A percentile compares a stretch with the other conserved stretches of the same genome.
These are phyloP conservation scores for Mortierella claussenii DNA, from an alignment of 192 early-diverging fungal species.

Conservation along the genomic window DNA sequence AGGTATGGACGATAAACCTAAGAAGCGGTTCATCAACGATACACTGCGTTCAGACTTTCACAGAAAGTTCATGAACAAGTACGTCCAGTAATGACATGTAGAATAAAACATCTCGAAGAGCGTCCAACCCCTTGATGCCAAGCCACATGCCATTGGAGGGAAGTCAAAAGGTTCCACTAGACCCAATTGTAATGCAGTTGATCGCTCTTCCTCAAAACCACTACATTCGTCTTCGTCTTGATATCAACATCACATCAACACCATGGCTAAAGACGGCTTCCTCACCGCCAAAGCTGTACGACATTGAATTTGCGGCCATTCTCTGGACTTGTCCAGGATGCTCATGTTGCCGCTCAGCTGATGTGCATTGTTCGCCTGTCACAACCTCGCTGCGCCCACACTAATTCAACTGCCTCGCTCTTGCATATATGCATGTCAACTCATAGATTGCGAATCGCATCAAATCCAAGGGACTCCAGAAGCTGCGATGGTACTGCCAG, in stretches of 20 bases:
- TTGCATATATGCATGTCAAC: no score
- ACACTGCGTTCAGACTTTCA: conserved; percentile 97
- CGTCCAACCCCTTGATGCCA: no score
- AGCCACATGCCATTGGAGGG: no score
- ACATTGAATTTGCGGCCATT: no score
- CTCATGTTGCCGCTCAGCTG: no score
- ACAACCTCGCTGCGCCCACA: no score
- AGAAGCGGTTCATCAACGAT: conserved; percentile 98
- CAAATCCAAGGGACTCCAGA: conserved; percentile 90
- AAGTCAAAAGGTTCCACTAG: no score
- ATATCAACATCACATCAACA: conserved; percentile 1
- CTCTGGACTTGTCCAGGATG: no score
- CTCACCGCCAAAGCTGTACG: conserved; percentile 81
- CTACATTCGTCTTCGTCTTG: background rate
- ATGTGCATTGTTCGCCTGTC: no score
- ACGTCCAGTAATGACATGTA: conserved; percentile 69
- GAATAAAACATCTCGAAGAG: background rate
- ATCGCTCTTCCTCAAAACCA: no score
- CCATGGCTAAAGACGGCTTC: conserved; percentile 75
- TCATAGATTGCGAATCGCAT: conserved; percentile 84
- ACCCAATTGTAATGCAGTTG: no score
- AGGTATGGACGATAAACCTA: conserved; percentile 85
- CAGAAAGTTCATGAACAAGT: conserved; percentile 94
- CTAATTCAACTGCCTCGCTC: no score
- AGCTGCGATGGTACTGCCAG: conserved; percentile 93